Evolutionary conservation across 2,329 filamentous ascomycete genomes (phyloP).

Genomic region (Aspergillus japonicus): DNA sequence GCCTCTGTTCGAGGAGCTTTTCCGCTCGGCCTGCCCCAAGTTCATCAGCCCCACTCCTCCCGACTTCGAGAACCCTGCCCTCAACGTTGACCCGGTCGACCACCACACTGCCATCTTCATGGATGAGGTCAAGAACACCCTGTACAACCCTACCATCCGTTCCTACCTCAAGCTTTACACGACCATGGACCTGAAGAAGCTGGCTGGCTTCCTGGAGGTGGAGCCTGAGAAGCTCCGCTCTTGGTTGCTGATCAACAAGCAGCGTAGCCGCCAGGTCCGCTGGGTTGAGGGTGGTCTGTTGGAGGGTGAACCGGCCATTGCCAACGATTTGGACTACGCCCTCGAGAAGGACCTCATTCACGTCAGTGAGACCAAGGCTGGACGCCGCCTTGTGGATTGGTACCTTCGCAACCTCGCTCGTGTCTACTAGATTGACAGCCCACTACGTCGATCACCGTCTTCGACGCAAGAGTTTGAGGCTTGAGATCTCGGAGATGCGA

Average conservation of each 20-base stretch:
- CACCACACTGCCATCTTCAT: constrained; percentile 98
- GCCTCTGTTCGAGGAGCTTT: constrained; percentile 96
- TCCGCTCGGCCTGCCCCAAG: constrained; percentile 96
- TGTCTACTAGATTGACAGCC: constrained; percentile 66
- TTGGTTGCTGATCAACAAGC: constrained; percentile 96
- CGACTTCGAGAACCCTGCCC: constrained; percentile 93
- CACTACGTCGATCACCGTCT: constrained; percentile 7
- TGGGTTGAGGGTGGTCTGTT: constrained; percentile 88
- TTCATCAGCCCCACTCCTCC: constrained; percentile 98
- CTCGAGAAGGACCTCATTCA: constrained; percentile 97
- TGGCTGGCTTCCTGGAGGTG: constrained; percentile 94
- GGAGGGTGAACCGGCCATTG: constrained; percentile 89
- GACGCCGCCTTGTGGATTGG: constrained; percentile 96
- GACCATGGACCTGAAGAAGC: constrained; percentile 98
- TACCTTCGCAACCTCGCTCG: constrained; percentile 95
- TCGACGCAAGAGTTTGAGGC: constrained; percentile 7
- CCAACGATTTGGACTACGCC: constrained; percentile 94
- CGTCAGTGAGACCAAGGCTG: constrained; percentile 97
- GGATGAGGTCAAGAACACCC: constrained; percentile 99
- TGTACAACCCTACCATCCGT: constrained; percentile 96
- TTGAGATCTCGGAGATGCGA: constrained; percentile 11
- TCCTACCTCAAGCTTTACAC: constrained; percentile 99
- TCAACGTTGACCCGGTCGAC: constrained; percentile 95
- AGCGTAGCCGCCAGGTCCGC: constrained; percentile 92
- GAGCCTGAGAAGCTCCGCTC: constrained; percentile 93